A percentile compares a stretch with the other conserved stretches of the same genome.
Evolutionary conservation across 345 rosid species (phyloP).

Genomic region (Euclidium syriacum): DNA sequence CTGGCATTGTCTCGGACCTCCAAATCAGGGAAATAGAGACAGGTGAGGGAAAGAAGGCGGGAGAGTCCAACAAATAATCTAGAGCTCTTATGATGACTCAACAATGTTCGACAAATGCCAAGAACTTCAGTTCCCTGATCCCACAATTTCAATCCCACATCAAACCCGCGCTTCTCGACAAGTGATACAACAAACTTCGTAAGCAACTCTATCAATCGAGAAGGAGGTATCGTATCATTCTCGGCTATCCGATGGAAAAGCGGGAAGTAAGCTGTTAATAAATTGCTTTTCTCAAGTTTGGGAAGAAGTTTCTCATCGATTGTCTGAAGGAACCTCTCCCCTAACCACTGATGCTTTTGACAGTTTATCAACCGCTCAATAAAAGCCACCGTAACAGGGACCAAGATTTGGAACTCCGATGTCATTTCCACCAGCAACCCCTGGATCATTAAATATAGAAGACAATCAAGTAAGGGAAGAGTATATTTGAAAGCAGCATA

Average conservation of each 20-base stretch:
- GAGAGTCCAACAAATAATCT: constrained; percentile 80
- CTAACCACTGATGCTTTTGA: constrained; percentile 70
- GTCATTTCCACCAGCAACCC: constrained; percentile 75
- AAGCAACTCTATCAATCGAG: constrained; percentile 58
- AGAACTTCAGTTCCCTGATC: constrained; percentile 90
- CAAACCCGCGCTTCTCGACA: constrained; percentile 57
- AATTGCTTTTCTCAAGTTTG: constrained; percentile 48
- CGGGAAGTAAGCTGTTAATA: constrained; percentile 65
- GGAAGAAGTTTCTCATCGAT: constrained; percentile 65
- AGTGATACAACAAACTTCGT: constrained; percentile 57
- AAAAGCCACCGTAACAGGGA: constrained; percentile 67
- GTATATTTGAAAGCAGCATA: constrained; percentile 6
- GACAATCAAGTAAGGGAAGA: constrained; percentile 9
- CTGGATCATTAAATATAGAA: constrained; percentile 38
- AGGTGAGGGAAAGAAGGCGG: constrained; percentile 73
- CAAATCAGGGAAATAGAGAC: constrained; percentile 89
- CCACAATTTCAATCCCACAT: constrained; percentile 72
- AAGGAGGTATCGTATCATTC: constrained; percentile 71
- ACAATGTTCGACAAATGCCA: constrained; percentile 79
- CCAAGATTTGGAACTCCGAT: constrained; percentile 55
- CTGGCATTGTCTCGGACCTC: constrained; percentile 95
- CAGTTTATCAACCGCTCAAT: constrained; percentile 65
- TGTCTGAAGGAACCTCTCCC: constrained; percentile 75
- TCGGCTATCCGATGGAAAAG: constrained; percentile 71
- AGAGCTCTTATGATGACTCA: constrained; percentile 80